Percentiles rank a stretch among this genome's conserved stretches.
Evolutionary conservation across 768 basidiomycete genomes (phyloP).

Genomic region (Calocybe cyanea): DNA sequence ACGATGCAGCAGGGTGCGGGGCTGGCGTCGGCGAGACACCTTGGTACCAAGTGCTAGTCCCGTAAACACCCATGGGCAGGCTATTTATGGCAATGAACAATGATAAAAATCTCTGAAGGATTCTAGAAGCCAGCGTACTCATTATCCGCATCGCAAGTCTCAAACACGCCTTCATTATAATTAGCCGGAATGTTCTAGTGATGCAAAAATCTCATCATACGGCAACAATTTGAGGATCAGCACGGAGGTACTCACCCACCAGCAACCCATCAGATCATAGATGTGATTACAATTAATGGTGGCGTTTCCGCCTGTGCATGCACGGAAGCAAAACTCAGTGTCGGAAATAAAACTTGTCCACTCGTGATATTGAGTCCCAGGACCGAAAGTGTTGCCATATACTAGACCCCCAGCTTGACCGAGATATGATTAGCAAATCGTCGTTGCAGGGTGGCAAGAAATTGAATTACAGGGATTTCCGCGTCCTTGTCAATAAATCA

Average conservation of each 20-base stretch:
- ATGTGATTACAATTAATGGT: constrained; percentile 70
- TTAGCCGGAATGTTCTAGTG: constrained; percentile 72
- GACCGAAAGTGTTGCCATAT: constrained; percentile 60
- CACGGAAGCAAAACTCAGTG: constrained; percentile 63
- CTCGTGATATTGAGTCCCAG: constrained; percentile 57
- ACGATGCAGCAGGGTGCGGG: constrained; percentile 54
- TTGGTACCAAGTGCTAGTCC: constrained; percentile 68
- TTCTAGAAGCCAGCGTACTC: constrained; percentile 34
- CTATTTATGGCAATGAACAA: constrained; percentile 16
- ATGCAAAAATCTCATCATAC: constrained; percentile 10
- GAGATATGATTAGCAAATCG: neutral
- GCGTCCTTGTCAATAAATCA: constrained; percentile 24
- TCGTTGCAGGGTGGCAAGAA: neutral
- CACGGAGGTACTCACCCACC: constrained; percentile 33
- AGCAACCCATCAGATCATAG: constrained; percentile 66
- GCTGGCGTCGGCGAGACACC: constrained; percentile 54
- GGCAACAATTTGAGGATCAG: neutral
- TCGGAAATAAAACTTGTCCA: constrained; percentile 86
- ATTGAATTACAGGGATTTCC: constrained; percentile 40
- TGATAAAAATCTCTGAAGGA: neutral
- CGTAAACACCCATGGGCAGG: constrained; percentile 70
- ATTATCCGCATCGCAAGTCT: constrained; percentile 62
- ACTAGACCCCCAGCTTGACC: constrained; percentile 61
- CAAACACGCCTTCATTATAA: constrained; percentile 57
- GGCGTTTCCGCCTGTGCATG: constrained; percentile 56